These are phyloP conservation scores for Afroboletus lepidellus DNA, from an alignment of 1,284 basidiomycete genomes.

Conservation along the genomic window DNA sequence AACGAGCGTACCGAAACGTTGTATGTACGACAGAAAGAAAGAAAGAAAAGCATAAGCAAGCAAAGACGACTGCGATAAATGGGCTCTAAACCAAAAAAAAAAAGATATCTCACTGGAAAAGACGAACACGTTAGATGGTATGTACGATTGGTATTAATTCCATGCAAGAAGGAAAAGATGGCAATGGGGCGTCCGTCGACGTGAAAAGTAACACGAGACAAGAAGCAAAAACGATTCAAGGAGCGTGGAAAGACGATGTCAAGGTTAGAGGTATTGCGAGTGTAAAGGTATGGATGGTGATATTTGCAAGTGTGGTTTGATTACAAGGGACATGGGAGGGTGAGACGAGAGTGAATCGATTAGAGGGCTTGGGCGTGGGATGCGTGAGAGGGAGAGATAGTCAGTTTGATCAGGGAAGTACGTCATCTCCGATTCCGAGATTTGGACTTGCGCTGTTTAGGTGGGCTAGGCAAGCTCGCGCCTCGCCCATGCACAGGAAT, in stretches of 20 bases:
- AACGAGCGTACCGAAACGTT: conserved; percentile 4
- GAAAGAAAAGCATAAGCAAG: not conserved
- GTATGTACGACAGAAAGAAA: not conserved
- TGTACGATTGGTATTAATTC: conserved; percentile 19
- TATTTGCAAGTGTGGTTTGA: conserved; percentile 12
- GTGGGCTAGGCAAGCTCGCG: conserved; percentile 40
- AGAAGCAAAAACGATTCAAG: not conserved
- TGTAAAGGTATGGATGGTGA: conserved; percentile 1
- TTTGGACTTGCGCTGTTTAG: conserved; percentile 33
- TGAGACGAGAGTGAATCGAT: not conserved
- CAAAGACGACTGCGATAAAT: not conserved
- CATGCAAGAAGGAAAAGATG: conserved; percentile 9
- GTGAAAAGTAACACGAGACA: conserved; percentile 2
- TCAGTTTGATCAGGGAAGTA: not conserved
- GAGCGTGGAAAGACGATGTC: conserved; percentile 4
- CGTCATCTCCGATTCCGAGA: conserved; percentile 34
- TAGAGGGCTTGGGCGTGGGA: not conserved
- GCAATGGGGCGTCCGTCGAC: conserved; percentile 4
- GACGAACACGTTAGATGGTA: conserved; percentile 5
- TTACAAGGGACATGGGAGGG: conserved; percentile 17
- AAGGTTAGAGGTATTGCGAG: conserved; percentile 13
- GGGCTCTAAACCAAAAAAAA: not conserved
- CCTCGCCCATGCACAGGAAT: conserved; percentile 75
- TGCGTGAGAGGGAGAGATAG: not conserved
- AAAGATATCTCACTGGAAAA: not conserved